These are phyloP conservation scores for Candida nitratophila DNA, from an alignment of 805 yeast species.

Conservation along the genomic window DNA sequence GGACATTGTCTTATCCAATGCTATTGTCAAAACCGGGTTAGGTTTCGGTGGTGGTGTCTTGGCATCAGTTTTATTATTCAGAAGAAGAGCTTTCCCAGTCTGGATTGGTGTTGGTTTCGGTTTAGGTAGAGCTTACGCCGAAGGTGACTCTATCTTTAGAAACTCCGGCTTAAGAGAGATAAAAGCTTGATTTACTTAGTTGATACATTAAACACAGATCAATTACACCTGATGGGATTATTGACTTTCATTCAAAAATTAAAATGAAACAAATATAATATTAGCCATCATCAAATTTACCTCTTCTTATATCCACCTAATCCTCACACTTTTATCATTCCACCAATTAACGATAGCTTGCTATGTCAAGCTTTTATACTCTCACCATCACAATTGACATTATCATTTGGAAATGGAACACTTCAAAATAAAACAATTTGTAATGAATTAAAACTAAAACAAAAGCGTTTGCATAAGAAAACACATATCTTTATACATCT, in stretches of 20 bases:
- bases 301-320: neutral
- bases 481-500: too few species aligned
- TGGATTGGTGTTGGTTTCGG: slow-evolving; percentile 98
- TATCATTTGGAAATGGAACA: too few species aligned
- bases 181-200: slow-evolving; percentile 40
- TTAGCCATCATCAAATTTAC: too few species aligned
- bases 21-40: slow-evolving; percentile 88
- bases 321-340: neutral
- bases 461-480: too few species aligned
- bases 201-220: neutral
- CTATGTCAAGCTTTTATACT: too few species aligned
- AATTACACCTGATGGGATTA: too few species aligned
- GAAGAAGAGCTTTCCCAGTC: slow-evolving; percentile 94
- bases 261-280: too few species aligned
- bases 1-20: slow-evolving; percentile 95
- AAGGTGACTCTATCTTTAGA: slow-evolving; percentile 96
- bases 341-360: neutral
- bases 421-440: too few species aligned
- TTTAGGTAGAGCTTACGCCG: slow-evolving; percentile 95
- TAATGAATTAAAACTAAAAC: too few species aligned
- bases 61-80: slow-evolving; percentile 83
- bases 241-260: too few species aligned
- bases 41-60: slow-evolving; percentile 97
- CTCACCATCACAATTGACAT: too few species aligned
- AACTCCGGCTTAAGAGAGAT: slow-evolving; percentile 70